phyloP scores from a whole-genome alignment of 2,329 filamentous ascomycete species.

The Escovopsis weberi region DNA sequence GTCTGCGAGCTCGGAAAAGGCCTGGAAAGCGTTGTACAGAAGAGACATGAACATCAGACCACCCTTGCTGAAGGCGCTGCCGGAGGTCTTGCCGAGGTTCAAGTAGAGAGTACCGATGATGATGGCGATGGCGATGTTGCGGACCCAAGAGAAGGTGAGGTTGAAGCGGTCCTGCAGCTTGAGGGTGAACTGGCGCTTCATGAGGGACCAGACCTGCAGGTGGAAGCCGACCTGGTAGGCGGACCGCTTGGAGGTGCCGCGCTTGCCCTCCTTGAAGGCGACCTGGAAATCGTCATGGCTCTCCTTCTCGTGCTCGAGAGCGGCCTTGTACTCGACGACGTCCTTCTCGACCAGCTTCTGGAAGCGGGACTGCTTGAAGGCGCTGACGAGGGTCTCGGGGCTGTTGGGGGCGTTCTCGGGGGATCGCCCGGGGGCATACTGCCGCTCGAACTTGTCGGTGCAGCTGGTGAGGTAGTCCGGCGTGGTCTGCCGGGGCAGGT shows the following conservation, averaged over 20 bases:
- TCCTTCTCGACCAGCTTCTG: constrained; percentile 44
- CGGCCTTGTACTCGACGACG: constrained; percentile 54
- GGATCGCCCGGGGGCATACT: constrained; percentile 55
- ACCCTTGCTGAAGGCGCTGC: constrained; percentile 66
- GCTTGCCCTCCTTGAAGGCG: constrained; percentile 67
- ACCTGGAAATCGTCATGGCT: constrained; percentile 62
- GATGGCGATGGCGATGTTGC: constrained; percentile 57
- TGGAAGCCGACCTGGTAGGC: constrained; percentile 77
- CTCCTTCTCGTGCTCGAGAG: constrained; percentile 48
- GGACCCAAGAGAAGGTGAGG: constrained; percentile 56
- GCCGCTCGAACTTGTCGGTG: constrained; percentile 71
- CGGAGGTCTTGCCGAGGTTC: constrained; percentile 48
- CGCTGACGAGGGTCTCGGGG: constrained; percentile 50
- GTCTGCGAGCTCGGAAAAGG: constrained; percentile 60
- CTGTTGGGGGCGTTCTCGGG: constrained; percentile 52
- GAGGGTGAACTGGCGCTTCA: constrained; percentile 71
- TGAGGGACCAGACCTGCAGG: constrained; percentile 66
- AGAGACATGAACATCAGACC: constrained; percentile 69
- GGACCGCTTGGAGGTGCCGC: constrained; percentile 56
- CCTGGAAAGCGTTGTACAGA: constrained; percentile 77
- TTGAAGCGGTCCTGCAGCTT: constrained; percentile 77
- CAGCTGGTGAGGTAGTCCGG: constrained; percentile 72
- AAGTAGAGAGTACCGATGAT: constrained; percentile 70
- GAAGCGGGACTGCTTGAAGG: constrained; percentile 52
- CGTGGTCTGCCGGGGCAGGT: constrained; percentile 63